These are phyloP conservation scores for Zygoascus meyerae DNA, from an alignment of 1,139 yeast genomes.

Conservation along the genomic window DNA sequence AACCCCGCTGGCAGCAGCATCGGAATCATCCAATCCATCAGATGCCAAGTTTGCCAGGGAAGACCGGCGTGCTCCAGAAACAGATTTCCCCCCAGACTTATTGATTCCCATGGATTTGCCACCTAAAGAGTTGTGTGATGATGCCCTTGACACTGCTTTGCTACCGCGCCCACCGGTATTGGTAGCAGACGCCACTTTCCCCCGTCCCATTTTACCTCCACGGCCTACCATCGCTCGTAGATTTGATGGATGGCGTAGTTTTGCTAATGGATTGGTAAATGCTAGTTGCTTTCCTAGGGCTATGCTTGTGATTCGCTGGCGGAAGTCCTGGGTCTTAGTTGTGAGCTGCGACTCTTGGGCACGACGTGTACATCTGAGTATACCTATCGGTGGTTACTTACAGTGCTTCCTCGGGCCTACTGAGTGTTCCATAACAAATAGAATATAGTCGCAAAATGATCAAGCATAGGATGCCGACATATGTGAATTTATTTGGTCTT, in stretches of 20 bases:
- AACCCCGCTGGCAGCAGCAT: constrained; percentile 1
- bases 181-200: neutral
- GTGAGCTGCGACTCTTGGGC: neutral
- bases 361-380: neutral
- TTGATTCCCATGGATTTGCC: neutral
- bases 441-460: no score
- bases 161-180: neutral
- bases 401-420: no score
- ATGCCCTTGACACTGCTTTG: constrained; percentile 4
- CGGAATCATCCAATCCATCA: constrained; percentile 4
- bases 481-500: no score
- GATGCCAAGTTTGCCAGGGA: neutral
- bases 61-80: neutral
- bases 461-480: no score
- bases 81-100: neutral
- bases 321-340: neutral
- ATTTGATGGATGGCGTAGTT: neutral
- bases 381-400: no score
- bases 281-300: neutral
- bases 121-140: neutral
- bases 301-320: constrained; percentile 1
- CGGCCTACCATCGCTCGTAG: constrained; percentile 7
- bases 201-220: constrained; percentile 6
- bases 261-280: neutral
- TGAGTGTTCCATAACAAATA: no score